phyloP scores from a whole-genome alignment of 805 yeast species.

The Suhomyces pyralidae region DNA sequence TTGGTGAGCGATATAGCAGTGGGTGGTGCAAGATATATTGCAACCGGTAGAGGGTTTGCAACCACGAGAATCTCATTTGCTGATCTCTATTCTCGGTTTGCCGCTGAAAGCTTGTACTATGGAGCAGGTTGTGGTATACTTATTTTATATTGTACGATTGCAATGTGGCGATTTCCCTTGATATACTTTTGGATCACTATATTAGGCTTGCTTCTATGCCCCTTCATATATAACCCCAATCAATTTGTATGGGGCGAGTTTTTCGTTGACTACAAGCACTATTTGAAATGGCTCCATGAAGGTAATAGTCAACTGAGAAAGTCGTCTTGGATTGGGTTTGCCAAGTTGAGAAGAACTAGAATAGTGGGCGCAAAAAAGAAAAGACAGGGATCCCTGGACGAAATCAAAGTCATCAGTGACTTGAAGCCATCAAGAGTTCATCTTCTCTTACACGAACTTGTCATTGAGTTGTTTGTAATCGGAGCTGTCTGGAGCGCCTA shows the following conservation, averaged over 20 bases:
- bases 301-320: slow-evolving; percentile 46
- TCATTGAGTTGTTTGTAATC: slow-evolving; percentile 36
- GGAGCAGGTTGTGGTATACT: slow-evolving; percentile 53
- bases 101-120: slow-evolving; percentile 60
- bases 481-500: slow-evolving; percentile 43
- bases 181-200: slow-evolving; percentile 74
- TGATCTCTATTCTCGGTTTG: slow-evolving; percentile 64
- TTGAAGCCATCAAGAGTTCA: slow-evolving; percentile 49
- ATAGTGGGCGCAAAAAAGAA: slow-evolving; percentile 54
- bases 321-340: slow-evolving; percentile 46
- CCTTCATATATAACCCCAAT: slow-evolving; percentile 74
- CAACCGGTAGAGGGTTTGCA: slow-evolving; percentile 83
- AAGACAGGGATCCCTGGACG: slow-evolving; percentile 31
- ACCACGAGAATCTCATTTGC: slow-evolving; percentile 67
- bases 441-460: slow-evolving; percentile 31
- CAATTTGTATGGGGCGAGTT: slow-evolving; percentile 69
- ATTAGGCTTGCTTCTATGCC: slow-evolving; percentile 63
- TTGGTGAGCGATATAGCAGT: slow-evolving; percentile 63
- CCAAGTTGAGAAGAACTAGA: slow-evolving; percentile 50
- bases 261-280: slow-evolving; percentile 63
- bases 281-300: slow-evolving; percentile 48
- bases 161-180: slow-evolving; percentile 60
- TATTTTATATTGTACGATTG: slow-evolving; percentile 53
- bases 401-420: slow-evolving; percentile 41
- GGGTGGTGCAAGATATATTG: slow-evolving; percentile 80